Evolutionary conservation across 169 alveolate species (phyloP), one percentile per base, ranked within the genome.

Genomic region (Plasmodium cynomolgi): DNA sequence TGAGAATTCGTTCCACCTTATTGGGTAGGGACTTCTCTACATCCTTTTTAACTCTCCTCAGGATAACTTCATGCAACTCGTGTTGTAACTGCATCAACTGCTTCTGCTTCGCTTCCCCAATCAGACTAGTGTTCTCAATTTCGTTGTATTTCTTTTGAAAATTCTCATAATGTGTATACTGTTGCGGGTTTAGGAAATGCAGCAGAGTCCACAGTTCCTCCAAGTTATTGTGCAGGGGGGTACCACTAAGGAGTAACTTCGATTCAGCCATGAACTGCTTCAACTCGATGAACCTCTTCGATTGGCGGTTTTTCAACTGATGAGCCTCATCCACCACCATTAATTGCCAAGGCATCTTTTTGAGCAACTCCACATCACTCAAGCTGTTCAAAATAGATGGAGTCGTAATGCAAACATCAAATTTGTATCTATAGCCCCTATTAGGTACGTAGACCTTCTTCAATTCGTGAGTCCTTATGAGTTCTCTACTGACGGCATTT

Each of bases 201-300:
- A 98, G 90, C 8, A 98, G 95, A n/a, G 99, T 98, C 99, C 99
- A 98, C 77, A 98, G 95, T 94, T 98, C 99, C 96, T 98, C 98
- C 17, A 98, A 93, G 84, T 98, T 98, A 88, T 98, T 98, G 92
- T 98, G 99, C 50, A 98, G 96, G 1, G 99, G 99, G 17, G 99
- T 99, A 15, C 99, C 99, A 96, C 99, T 98, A 15, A 98, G 95
- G n/a, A 98, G 93, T 34, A 98, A 92, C 90, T 98, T 96, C 82
- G 97, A 97, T 84, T 96, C 97, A 11, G 99, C 98, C 96, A 96
- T 96, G 72, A 98, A 97, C 72, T 96, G 98, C 93, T 98, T 96
- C 47, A 97, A 97, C 62, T 97, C 98, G 58, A 97, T 96, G 80
- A 98, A 98, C 56, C 98, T 91, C 58, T 97, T 97, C 13, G 98